A percentile compares a stretch with the other conserved stretches of the same genome.
Evolutionary conservation across 148 eudicot species (phyloP).

Genomic region (Persicaria tinctoria): DNA sequence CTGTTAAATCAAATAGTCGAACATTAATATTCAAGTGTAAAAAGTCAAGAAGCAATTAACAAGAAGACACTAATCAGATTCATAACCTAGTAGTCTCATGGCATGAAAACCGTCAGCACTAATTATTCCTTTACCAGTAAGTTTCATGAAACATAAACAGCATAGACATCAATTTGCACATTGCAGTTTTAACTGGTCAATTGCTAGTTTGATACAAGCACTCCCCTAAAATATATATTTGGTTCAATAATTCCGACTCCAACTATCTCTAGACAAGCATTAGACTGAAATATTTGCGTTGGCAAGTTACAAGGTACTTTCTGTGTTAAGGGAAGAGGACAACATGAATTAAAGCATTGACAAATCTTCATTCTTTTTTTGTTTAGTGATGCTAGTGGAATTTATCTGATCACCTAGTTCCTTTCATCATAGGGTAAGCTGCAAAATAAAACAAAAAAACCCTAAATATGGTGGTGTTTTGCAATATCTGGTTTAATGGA

Average conservation of each 20-base stretch:
- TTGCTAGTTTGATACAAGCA: too few species aligned
- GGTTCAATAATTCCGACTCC: not conserved
- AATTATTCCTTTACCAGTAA: not conserved
- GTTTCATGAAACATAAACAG: not conserved
- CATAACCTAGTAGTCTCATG: too few species aligned
- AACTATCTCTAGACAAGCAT: not conserved
- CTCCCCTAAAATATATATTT: not conserved
- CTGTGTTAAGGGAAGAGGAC: not conserved
- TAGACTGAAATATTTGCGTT: not conserved
- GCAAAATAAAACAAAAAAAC: not conserved
- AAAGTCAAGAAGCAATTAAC: not conserved
- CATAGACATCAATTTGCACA: not conserved
- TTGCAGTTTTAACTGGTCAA: not conserved
- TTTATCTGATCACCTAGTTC: not conserved
- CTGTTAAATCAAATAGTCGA: not conserved
- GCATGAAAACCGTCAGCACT: not conserved
- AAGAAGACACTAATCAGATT: not conserved
- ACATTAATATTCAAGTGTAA: not conserved
- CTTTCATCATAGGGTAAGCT: not conserved
- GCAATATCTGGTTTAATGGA: not conserved
- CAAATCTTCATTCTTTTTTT: not conserved
- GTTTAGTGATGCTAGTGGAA: not conserved
- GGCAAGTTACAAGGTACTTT: not conserved
- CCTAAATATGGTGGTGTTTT: too few species aligned
- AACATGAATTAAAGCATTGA: not conserved